Evolutionary conservation across 306 rosid species (phyloP), one percentile per base, ranked within the genome.

Genomic region (Astragalus membranaceus): DNA sequence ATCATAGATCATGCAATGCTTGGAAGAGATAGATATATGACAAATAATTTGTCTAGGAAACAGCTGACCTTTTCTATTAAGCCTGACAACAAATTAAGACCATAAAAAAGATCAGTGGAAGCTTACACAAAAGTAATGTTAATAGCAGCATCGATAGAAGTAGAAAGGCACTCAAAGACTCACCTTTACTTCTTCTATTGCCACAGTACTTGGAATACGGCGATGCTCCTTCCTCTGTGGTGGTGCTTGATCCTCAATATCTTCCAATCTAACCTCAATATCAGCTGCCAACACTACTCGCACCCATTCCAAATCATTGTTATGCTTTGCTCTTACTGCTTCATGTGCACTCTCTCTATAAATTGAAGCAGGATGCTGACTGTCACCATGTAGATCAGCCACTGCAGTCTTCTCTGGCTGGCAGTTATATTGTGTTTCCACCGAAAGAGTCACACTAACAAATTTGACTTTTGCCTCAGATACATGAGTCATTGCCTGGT

Each of bases 121-220:
- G 50, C 48, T 62, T 64, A 51, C 58, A 73, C 30, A 30, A 68
- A 53, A 56, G 14, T 43, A 69, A 67, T 36, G 75, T 65, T 41
- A 70, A 57, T 65, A 65, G 69, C 20, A 62, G 44, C 64, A 37
- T 57, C 57, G 54, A 67, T 44, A 68, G 63, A 15, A 64, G 36
- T 13, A 46, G 33, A 62, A 46, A 61, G 26, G n/a, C 74, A 72
- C 37, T 63, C 62, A 68, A 83, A 75, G 53, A 54, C 86, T 70
- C 74, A 95, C 99, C 95, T 91, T 95, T 71, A 91, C 97, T 89
- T 92, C 99, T 78, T 95, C 99, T 13, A 95, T 91, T 47, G 99
- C 99, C 76, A 95, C 89, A 16, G 85, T 95, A 79, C 99, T 95
- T 72, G 99, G 99, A 79, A 95, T 96, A 33, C 99, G 92, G 8